These are phyloP conservation scores for Daldinia eschscholtzii DNA, from an alignment of 2,329 filamentous ascomycete genomes.

Conservation along the genomic window DNA sequence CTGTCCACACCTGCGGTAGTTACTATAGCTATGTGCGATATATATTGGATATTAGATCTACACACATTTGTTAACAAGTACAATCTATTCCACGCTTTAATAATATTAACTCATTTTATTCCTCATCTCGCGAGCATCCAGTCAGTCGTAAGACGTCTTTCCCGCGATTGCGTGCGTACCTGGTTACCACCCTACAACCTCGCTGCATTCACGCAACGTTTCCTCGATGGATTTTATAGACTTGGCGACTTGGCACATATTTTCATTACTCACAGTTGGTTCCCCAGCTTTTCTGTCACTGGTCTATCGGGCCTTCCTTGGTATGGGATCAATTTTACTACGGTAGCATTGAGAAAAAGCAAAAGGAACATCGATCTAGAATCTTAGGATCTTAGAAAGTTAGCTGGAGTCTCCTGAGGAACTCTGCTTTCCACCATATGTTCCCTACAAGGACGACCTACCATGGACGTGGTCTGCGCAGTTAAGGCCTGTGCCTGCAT, in stretches of 20 bases:
- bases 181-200: conserved; percentile 5
- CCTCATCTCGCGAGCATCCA: neutral
- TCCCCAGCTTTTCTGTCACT: neutral
- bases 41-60: conserved; percentile 21
- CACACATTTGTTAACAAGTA: conserved; percentile 9
- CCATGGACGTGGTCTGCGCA: conserved; percentile 23
- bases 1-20: conserved; percentile 12
- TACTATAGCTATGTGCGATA: conserved; percentile 14
- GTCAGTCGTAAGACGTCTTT: neutral
- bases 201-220: conserved; percentile 6
- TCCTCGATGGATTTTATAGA: neutral
- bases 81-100: conserved; percentile 15
- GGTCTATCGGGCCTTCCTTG: conserved; percentile 25
- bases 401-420: conserved; percentile 15
- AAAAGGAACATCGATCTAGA: conserved; percentile 24
- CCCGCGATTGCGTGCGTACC: conserved; percentile 4
- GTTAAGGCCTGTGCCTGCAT: conserved; percentile 38
- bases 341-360: conserved; percentile 20
- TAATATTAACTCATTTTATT: conserved; percentile 1
- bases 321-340: conserved; percentile 21
- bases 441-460: conserved; percentile 15
- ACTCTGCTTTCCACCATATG: conserved; percentile 16
- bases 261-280: conserved; percentile 5
- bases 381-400: conserved; percentile 5
- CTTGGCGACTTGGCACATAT: conserved; percentile 6